Evolutionary conservation across 805 yeast species (phyloP).

Genomic region (Ogataea pignaliae): DNA sequence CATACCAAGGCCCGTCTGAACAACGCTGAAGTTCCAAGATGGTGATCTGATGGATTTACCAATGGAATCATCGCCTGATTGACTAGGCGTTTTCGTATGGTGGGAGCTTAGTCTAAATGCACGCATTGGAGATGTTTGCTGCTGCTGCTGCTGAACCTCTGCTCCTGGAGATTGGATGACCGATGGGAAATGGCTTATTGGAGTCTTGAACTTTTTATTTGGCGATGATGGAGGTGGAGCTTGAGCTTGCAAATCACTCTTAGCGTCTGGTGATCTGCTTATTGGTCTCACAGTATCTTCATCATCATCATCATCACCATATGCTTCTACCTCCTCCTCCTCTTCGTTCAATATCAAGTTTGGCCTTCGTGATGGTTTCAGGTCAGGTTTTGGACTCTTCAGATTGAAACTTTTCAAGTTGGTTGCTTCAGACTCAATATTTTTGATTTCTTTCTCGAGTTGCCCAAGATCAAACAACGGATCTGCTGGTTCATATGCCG

Average conservation of each 20-base stretch:
- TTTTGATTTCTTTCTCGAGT: slow-evolving; percentile 38
- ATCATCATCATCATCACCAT: slow-evolving; percentile 1
- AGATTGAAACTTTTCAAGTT: slow-evolving; percentile 18
- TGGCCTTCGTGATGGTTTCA: no score
- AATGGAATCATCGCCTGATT: neutral
- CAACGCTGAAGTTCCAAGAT: slow-evolving; percentile 9
- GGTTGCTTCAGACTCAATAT: slow-evolving; percentile 36
- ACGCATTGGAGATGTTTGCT: no score
- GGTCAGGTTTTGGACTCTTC: neutral
- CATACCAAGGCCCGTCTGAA: neutral
- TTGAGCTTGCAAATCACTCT: no score
- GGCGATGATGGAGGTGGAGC: neutral
- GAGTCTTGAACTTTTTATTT: neutral
- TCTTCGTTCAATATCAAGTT: no score
- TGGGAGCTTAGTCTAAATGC: no score
- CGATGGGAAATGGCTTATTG: neutral
- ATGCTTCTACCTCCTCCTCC: slow-evolving; percentile 1
- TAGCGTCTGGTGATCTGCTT: neutral
- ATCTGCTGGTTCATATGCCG: neutral
- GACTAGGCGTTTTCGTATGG: neutral
- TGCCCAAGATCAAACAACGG: slow-evolving; percentile 44
- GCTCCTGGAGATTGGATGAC: neutral
- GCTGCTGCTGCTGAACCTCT: neutral
- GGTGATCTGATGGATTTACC: slow-evolving; percentile 1
- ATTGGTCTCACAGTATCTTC: neutral